Evolutionary conservation across 2,329 filamentous ascomycete genomes (phyloP), one percentile per base, ranked within the genome.

Genomic region (Ophiostoma montium): DNA sequence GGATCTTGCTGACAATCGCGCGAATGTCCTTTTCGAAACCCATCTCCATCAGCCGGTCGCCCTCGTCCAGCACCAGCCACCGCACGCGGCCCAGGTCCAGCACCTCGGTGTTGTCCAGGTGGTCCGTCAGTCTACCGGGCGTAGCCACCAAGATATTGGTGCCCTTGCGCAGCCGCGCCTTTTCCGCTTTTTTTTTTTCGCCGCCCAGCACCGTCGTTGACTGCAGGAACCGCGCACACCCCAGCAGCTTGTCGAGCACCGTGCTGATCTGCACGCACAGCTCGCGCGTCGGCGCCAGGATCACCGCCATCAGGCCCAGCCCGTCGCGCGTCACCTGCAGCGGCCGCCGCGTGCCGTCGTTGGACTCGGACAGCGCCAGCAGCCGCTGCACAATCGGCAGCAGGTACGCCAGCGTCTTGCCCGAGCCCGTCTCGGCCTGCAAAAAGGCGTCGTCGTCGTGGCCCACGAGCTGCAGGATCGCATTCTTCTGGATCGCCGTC

Each of bases 31-130:
- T 82, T 65, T 96, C 92, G 57, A 98, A 98, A 0, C 92, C 92
- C 59, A 96, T 75, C 61, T 98, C 92, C 90, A 98, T 95, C 62
- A 98, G 70, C n/a, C 92, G 78, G 71, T 98, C 92, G 30, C 92
- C 92, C 65, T 98, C 92, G 59, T 98, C 92, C 6, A 98, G 74
- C 2, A 98, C 82, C 21, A 98, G 69, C 92, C 92, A 98, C 52
- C 90, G 75, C 5, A 95, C 90, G 19, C 83, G 89, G 58, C 84
- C 85, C 36, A 96, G 80, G 55, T 92, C 86, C 47, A 98, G 70
- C 0, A 82, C 87, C 63, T 95, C 80, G 1, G 92, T 98, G 61
- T 95, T 87, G 57, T 94, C 83, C 44, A 98, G 68, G 65, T 98
- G 92, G 68, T 98, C 92, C 4, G 82, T 84, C 51, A 98, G 70